Evolutionary conservation across 768 basidiomycete genomes (phyloP).

Genomic region (Harrya chromipes): DNA sequence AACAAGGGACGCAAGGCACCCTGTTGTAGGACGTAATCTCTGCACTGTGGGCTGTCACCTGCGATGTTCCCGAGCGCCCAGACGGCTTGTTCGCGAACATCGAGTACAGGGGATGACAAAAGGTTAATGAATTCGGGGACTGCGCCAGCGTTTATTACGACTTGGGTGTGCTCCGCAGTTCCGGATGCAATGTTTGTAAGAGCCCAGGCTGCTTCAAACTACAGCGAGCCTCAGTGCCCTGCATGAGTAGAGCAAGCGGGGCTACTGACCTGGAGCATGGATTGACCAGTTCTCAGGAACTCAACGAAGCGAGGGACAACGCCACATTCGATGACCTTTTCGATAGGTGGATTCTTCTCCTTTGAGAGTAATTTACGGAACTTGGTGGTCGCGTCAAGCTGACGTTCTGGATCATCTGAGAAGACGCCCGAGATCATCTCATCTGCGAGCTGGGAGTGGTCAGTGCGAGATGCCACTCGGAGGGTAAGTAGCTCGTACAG

Average conservation of each 20-base stretch:
- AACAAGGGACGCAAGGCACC: slow-evolving; percentile 93
- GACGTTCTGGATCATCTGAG: slow-evolving; percentile 85
- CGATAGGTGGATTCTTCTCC: slow-evolving; percentile 99
- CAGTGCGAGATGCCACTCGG: slow-evolving; percentile 2
- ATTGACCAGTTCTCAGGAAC: slow-evolving; percentile 76
- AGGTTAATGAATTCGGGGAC: slow-evolving; percentile 98
- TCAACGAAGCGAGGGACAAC: slow-evolving; percentile 97
- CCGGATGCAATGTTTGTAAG: slow-evolving; percentile 98
- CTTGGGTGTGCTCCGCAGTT: slow-evolving; percentile 97
- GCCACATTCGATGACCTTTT: slow-evolving; percentile 95
- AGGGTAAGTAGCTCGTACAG: slow-evolving; percentile 42
- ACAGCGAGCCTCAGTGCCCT: slow-evolving; percentile 4
- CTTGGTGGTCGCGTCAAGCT: slow-evolving; percentile 95
- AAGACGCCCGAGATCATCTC: slow-evolving; percentile 95
- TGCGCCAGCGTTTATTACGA: slow-evolving; percentile 91
- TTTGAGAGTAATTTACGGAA: slow-evolving; percentile 98
- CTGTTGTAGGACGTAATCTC: slow-evolving; percentile 93
- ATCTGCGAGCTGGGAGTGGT: slow-evolving; percentile 60
- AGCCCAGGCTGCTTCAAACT: slow-evolving; percentile 99
- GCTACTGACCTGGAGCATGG: slow-evolving; percentile 75
- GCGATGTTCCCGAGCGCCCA: slow-evolving; percentile 99
- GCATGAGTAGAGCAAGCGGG: slow-evolving; percentile 4
- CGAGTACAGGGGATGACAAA: slow-evolving; percentile 88
- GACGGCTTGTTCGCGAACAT: slow-evolving; percentile 98
- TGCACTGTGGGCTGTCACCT: slow-evolving; percentile 95